phyloP scores from a whole-genome alignment of 371 early-diverging fungal species.

The Apophysomyces ossiformis region DNA sequence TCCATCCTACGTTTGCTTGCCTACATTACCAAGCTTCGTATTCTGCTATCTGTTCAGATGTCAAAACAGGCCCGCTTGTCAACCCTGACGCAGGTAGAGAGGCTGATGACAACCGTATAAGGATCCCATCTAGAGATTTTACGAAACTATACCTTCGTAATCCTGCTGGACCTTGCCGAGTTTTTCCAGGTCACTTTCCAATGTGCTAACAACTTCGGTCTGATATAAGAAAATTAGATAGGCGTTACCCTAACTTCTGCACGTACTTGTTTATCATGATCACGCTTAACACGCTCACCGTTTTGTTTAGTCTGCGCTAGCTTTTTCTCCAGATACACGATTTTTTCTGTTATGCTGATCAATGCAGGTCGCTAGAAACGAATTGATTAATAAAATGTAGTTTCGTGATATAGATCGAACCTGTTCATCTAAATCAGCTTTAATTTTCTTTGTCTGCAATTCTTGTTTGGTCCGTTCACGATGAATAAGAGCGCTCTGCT shows the following conservation, averaged over 20 bases:
- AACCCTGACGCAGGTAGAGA: conserved; percentile 20
- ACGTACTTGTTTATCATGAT: conserved; percentile 56
- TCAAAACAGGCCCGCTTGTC: conserved; percentile 30
- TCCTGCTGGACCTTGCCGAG: conserved; percentile 49
- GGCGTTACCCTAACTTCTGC: no score
- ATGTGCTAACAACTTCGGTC: conserved; percentile 36
- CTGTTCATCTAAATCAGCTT: conserved; percentile 63
- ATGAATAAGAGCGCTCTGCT: conserved; percentile 74
- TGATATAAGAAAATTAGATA: neutral
- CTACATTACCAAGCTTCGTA: conserved; percentile 57
- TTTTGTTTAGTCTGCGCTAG: conserved; percentile 63
- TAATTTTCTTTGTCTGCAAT: conserved; percentile 69
- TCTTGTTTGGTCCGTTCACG: conserved; percentile 78
- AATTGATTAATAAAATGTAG: neutral
- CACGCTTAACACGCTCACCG: conserved; percentile 57
- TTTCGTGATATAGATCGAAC: conserved; percentile 28
- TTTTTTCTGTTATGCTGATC: conserved; percentile 74
- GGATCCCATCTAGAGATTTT: neutral
- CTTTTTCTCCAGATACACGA: conserved; percentile 70
- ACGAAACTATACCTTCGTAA: conserved; percentile 40
- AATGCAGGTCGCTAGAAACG: conserved; percentile 54
- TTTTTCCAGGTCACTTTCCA: conserved; percentile 48
- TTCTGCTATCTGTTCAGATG: conserved; percentile 49
- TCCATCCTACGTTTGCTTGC: conserved; percentile 6
- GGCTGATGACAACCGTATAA: conserved; percentile 14